Base-by-base conservation (phyloP, 345 rosid genomes). In the Eucalyptus regnans region DNA sequence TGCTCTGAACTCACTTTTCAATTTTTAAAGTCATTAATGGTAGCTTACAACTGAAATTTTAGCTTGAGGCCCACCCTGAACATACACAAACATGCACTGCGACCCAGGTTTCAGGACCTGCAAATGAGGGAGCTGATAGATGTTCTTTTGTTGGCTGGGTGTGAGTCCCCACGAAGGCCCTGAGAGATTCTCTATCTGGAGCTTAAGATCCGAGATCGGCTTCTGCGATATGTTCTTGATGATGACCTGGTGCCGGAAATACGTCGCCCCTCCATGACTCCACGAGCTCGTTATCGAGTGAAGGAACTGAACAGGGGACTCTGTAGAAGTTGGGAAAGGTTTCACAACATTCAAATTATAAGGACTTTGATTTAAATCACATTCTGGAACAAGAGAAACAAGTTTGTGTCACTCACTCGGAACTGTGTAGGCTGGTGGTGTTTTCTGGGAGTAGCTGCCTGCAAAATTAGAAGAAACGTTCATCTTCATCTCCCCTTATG, bases 61-160 rank as follows among this genome's bases (percentile, higher is more conserved):
- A 9, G 97, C 98, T 86, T 96, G 98, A 11, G 99, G 98, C 12
- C 98, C 96, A 6, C 94, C 98, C 90, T 96, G 98, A 18, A 96
- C 91, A 15, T 97, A 96, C 86, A 96, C 94, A 49, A 96, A 96
- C 17, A 62, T 91, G 89, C 89, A 92, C 49, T 91, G 94, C 9
- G 94, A 91, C 43, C 94, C 95, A 7, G 96, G 94, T 43, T 87
- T 89, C 56, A 96, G 86, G 56, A 89, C 93, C 46, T 90, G 91
- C 95, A 92, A 89, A 37, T 22, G 87, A 86, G 99, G 98, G 86
- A 96, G 95, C 89, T 91, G 89, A 41, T 96, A 96, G 8, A 88
- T 92, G 90, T 91, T 93, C 92, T 93, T 94, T 16, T 91, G 91
- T 27, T 86, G 41, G 17, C 95, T 89, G 64, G 94, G 94, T 88